Evolutionary conservation across 805 yeast genomes (phyloP).

Genomic region (Wickerhamomyces subpelliculosus): DNA sequence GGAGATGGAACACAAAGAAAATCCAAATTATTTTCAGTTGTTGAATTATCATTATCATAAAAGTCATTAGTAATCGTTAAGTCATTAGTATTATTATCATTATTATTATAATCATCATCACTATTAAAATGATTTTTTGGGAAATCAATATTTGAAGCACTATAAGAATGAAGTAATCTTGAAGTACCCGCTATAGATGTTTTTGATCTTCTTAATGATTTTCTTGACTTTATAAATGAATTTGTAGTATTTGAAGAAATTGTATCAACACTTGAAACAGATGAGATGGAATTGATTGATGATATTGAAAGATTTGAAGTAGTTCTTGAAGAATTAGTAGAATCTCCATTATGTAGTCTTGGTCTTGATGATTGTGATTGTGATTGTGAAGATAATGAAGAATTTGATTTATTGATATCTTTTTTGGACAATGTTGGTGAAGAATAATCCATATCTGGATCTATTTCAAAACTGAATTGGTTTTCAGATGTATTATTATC

Average conservation of each 20-base stretch:
- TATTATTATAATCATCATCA: slow-evolving; percentile 3
- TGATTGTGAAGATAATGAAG: too few relatives aligned
- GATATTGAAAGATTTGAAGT: slow-evolving; percentile 18
- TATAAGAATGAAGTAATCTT: slow-evolving; percentile 13
- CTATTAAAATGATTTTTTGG: slow-evolving; percentile 1
- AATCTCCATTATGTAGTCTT: slow-evolving; percentile 5
- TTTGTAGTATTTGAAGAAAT: slow-evolving; percentile 3
- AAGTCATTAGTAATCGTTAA: slow-evolving; percentile 3
- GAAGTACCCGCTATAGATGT: slow-evolving; percentile 9
- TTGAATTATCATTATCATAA: slow-evolving; percentile 1
- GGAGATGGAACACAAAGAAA: slow-evolving; percentile 23
- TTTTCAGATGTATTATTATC: not conserved
- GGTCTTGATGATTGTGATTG: not conserved
- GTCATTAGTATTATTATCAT: slow-evolving; percentile 1
- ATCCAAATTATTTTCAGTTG: slow-evolving; percentile 15
- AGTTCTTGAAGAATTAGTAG: slow-evolving; percentile 10
- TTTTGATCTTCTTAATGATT: slow-evolving; percentile 17
- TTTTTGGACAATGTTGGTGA: too few relatives aligned
- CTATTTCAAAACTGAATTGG: not conserved
- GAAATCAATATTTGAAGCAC: slow-evolving; percentile 15
- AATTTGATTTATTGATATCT: too few relatives aligned
- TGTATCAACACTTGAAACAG: slow-evolving; percentile 17
- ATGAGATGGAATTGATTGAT: slow-evolving; percentile 15
- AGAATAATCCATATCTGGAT: not conserved
- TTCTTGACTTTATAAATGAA: slow-evolving; percentile 4